A percentile compares a stretch with the other conserved stretches of the same genome.
phyloP scores from a whole-genome alignment of 768 basidiomycete species.

The Leccinum olivaceopallidum region DNA sequence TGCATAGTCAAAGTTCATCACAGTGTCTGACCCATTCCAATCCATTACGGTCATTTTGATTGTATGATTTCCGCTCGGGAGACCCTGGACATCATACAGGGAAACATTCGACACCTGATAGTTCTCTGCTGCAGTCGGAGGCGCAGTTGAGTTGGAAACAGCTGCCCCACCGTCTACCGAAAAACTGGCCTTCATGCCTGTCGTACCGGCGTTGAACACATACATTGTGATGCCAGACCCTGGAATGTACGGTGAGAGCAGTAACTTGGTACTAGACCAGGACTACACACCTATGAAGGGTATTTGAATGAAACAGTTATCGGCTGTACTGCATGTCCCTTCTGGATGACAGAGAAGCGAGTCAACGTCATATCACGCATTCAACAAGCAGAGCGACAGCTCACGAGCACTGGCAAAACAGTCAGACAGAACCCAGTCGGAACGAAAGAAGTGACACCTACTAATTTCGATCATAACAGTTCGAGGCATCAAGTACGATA shows the following conservation, averaged over 20 bases:
- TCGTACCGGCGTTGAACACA: constrained; percentile 28
- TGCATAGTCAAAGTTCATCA: constrained; percentile 32
- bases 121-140: constrained; percentile 9
- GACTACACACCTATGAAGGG: constrained; percentile 22
- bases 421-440: not conserved
- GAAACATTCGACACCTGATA: constrained; percentile 26
- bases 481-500: constrained; percentile 17
- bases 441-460: constrained; percentile 7
- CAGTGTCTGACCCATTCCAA: constrained; percentile 18
- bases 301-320: constrained; percentile 20
- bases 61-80: constrained; percentile 19
- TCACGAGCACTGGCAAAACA: constrained; percentile 17
- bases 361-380: not conserved
- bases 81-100: constrained; percentile 18
- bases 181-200: constrained; percentile 26
- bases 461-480: constrained; percentile 28
- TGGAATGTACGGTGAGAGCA: constrained; percentile 1
- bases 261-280: not conserved
- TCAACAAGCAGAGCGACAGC: not conserved
- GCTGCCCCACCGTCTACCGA: constrained; percentile 16
- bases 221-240: constrained; percentile 31
- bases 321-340: constrained; percentile 10
- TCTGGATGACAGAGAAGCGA: constrained; percentile 7
- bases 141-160: not conserved
- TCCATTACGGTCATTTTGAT: constrained; percentile 24